phyloP scores from a whole-genome alignment of 164 flowering plant species.

The Nelumbo lutea region DNA sequence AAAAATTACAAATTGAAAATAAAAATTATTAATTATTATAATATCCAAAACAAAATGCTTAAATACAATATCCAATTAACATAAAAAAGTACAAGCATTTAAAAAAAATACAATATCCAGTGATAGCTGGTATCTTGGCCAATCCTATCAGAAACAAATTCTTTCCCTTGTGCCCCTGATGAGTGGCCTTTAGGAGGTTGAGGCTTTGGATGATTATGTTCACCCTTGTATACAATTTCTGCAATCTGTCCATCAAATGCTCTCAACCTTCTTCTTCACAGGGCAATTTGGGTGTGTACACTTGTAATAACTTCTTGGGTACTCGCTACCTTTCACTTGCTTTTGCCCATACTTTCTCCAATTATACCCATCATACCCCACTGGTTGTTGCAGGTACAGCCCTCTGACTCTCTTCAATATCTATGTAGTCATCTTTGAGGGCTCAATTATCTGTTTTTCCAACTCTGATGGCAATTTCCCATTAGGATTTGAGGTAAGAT shows the following conservation, averaged over 20 bases:
- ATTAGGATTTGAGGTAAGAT: slow-evolving; percentile 24
- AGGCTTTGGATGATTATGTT: slow-evolving; percentile 35
- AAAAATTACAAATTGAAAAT: too few relatives aligned
- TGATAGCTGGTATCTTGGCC: slow-evolving; percentile 28
- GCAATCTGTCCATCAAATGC: slow-evolving; percentile 83
- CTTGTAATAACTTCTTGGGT: slow-evolving; percentile 86
- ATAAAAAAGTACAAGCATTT: too few relatives aligned
- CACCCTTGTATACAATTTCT: too few relatives aligned
- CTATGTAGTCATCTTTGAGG: slow-evolving; percentile 26
- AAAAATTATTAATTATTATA: too few relatives aligned
- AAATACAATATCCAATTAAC: too few relatives aligned
- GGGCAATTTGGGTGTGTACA: slow-evolving; percentile 90
- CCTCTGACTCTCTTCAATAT: slow-evolving; percentile 35
- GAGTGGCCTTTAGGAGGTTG: slow-evolving; percentile 49
- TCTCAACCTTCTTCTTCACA: slow-evolving; percentile 90
- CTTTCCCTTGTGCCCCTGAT: slow-evolving; percentile 35
- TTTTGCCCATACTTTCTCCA: slow-evolving; percentile 69
- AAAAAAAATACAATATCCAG: too few relatives aligned
- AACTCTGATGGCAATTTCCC: slow-evolving; percentile 17
- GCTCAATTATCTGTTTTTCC: slow-evolving; percentile 26
- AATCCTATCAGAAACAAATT: slow-evolving; percentile 32
- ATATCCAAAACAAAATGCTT: too few relatives aligned
- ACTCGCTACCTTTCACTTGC: slow-evolving; percentile 72
- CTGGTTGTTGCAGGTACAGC: slow-evolving; percentile 17
- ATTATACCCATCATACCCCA: slow-evolving; percentile 79